Evolutionary conservation across 1,284 basidiomycete species (phyloP).

Genomic region (Cutaneotrichosporon curvatum): DNA sequence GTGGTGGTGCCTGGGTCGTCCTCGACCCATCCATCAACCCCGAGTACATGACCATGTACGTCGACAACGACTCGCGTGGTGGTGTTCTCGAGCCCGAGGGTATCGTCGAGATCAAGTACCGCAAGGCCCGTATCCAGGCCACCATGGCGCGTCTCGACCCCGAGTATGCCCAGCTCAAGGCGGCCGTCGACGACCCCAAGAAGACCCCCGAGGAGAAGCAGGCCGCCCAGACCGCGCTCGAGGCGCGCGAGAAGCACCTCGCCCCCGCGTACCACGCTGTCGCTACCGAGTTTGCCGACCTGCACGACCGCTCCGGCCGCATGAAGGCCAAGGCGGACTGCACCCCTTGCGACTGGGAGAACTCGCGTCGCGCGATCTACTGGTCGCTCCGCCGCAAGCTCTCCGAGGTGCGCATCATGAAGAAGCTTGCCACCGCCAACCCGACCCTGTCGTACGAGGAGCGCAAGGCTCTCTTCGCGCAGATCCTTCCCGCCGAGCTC

Average conservation of each 20-base stretch:
- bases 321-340: slow-evolving; percentile 98
- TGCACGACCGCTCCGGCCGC: slow-evolving; percentile 83
- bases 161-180: slow-evolving; percentile 74
- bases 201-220: slow-evolving; percentile 68
- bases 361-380: slow-evolving; percentile 89
- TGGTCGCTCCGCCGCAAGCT: slow-evolving; percentile 71
- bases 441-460: slow-evolving; percentile 41
- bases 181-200: slow-evolving; percentile 64
- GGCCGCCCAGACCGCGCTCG: slow-evolving; percentile 60
- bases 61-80: slow-evolving; percentile 88
- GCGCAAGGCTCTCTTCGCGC: slow-evolving; percentile 34
- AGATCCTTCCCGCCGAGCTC: slow-evolving; percentile 37
- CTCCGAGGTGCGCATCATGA: slow-evolving; percentile 47
- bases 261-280: slow-evolving; percentile 89
- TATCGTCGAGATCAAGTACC: slow-evolving; percentile 77
- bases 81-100: slow-evolving; percentile 98
- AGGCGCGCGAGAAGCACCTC: slow-evolving; percentile 72
- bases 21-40: slow-evolving; percentile 95
- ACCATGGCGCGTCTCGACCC: slow-evolving; percentile 92
- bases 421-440: slow-evolving; percentile 44
- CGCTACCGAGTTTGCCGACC: slow-evolving; percentile 89
- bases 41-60: slow-evolving; percentile 99
- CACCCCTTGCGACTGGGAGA: slow-evolving; percentile 73
- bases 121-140: slow-evolving; percentile 78
- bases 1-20: slow-evolving; percentile 99